Conservation (phyloP, 805 yeast species). For the Wickerhamia fluorescens region DNA sequence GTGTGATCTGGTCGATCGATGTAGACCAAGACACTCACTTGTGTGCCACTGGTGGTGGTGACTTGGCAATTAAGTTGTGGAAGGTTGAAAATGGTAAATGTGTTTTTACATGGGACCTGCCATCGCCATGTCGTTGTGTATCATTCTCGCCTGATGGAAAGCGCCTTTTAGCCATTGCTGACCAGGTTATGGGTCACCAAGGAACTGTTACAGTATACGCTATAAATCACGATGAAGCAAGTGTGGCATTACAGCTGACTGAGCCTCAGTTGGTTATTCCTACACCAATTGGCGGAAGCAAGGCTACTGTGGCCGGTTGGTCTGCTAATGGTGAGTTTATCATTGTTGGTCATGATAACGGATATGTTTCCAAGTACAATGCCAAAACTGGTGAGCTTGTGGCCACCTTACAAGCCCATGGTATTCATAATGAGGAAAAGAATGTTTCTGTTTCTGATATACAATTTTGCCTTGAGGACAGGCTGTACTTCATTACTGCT, state of each 20-base stretch:
- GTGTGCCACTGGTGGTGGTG: conserved; percentile 88
- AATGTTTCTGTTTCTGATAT: conserved; percentile 62
- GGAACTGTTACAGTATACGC: conserved; percentile 71
- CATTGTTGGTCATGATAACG: conserved; percentile 85
- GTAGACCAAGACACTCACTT: conserved; percentile 62
- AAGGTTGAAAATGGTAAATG: conserved; percentile 70
- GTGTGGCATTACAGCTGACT: conserved; percentile 34
- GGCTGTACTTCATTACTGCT: conserved; percentile 83
- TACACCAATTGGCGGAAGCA: conserved; percentile 51
- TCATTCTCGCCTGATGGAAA: conserved; percentile 73
- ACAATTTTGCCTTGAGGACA: conserved; percentile 77
- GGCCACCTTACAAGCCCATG: conserved; percentile 59
- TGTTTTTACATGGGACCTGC: conserved; percentile 62
- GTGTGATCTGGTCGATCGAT: conserved; percentile 94
- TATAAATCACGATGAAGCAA: conserved; percentile 40
- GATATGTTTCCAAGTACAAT: conserved; percentile 74
- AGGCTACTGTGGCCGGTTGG: conserved; percentile 84
- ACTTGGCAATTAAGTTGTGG: conserved; percentile 82
- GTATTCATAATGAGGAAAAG: conserved; percentile 46
- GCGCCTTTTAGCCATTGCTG: conserved; percentile 70
- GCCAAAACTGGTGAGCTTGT: conserved; percentile 67
- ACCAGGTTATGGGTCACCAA: conserved; percentile 83
- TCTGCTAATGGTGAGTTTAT: conserved; percentile 66
- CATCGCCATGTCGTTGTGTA: conserved; percentile 87
- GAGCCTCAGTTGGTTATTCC: conserved; percentile 56